These are phyloP conservation scores for Nothopassalora personata DNA, from an alignment of 2,329 filamentous ascomycete species.

Conservation along the genomic window DNA sequence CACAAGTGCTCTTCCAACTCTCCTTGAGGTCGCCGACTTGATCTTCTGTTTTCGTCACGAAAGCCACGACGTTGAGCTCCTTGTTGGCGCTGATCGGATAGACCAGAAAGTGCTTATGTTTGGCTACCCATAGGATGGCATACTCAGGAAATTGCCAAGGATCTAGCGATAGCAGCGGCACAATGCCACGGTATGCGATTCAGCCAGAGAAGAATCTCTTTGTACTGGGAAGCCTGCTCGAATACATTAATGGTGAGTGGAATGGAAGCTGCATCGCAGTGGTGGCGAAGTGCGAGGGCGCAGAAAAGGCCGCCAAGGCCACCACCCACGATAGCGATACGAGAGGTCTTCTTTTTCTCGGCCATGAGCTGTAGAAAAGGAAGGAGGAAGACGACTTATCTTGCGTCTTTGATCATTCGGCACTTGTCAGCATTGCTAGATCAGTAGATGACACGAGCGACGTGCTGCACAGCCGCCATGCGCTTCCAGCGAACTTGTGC, in stretches of 20 bases:
- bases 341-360: constrained; percentile 5
- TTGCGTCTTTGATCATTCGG: not conserved
- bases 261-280: constrained; percentile 21
- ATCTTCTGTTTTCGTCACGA: constrained; percentile 31
- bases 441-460: not conserved
- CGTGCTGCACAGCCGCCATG: not conserved
- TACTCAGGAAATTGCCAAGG: constrained; percentile 21
- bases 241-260: constrained; percentile 31
- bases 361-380: not conserved
- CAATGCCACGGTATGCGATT: constrained; percentile 37
- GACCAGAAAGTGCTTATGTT: constrained; percentile 35
- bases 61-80: constrained; percentile 36
- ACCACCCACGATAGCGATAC: constrained; percentile 37
- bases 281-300: constrained; percentile 35
- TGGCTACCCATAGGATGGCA: constrained; percentile 31
- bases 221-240: constrained; percentile 34
- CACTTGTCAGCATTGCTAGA: not conserved
- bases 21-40: constrained; percentile 33
- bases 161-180: constrained; percentile 10
- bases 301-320: constrained; percentile 38
- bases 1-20: constrained; percentile 33
- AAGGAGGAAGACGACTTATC: not conserved
- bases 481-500: not conserved
- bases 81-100: constrained; percentile 36
- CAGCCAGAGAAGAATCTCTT: constrained; percentile 47